Evolutionary conservation across 257 asterid genomes (phyloP), one percentile per base, ranked within the genome.

Genomic region (Solanum stenotomum): DNA sequence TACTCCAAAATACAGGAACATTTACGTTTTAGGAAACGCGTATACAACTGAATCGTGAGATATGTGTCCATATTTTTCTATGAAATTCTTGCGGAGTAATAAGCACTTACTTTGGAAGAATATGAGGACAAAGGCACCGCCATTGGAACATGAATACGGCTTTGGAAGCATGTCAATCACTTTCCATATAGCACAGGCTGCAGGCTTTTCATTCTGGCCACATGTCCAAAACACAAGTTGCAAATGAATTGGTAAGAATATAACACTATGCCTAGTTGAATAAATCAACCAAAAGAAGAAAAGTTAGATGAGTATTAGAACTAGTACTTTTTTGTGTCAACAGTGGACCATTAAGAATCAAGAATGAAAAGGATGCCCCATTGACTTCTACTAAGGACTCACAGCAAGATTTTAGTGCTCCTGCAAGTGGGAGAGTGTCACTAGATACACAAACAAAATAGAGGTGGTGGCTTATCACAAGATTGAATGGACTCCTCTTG

Each of bases 381-480:
- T 74, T 82, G 78, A 85, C 87, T 76, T 87, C 46, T 76, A 10
- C 25, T 52, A 18, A 18, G 56, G 44, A 18, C 14, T 56, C 70
- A 20, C 27, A 61, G 72, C 89, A 81, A 77, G 10, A 68, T n/a
- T 20, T 70, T 49, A 37, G 92, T 88, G 92, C 82, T 83, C 77
- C 84, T 61, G 88, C 63, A 84, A 88, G 84, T 77, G 87, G 89
- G 86, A 83, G 89, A 88, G 44, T 1, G 35, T 42, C 88, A 90
- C 81, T 72, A 27, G 87, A 61, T 61, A 85, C 81, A 65, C 27
- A 59, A 61, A 85, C 71, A 75, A 33, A 44, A 83, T 81, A 61
- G 63, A 83, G 85, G 83, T 56, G 56, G 83, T 74, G 87, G 85
- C 85, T 31, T 56, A 88, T 86, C 37, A 83, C 81, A 75, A 34